These are phyloP conservation scores for Mucor velutinosus DNA, from an alignment of 371 early-diverging fungal genomes.

Conservation along the genomic window DNA sequence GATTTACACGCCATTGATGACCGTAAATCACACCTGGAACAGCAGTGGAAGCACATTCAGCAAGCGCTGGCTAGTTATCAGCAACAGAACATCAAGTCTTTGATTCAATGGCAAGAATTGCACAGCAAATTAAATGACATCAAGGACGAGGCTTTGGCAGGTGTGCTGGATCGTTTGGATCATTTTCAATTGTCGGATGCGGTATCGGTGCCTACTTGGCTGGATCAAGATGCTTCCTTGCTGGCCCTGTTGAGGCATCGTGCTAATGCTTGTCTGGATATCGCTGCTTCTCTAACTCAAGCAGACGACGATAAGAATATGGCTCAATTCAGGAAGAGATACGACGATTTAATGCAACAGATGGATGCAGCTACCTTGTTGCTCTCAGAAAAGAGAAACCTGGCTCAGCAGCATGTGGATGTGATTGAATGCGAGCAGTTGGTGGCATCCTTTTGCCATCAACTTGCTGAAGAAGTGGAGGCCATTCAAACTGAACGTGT, in stretches of 20 bases:
- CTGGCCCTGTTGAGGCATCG: background rate
- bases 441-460: background rate
- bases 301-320: background rate
- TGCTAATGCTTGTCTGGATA: constrained; percentile 2
- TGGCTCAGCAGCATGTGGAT: constrained; percentile 12
- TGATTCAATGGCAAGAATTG: constrained; percentile 9
- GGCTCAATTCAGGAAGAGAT: background rate
- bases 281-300: background rate
- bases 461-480: background rate
- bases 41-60: constrained; percentile 19
- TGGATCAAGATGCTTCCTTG: constrained; percentile 6
- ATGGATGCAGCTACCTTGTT: background rate
- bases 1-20: constrained; percentile 7
- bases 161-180: background rate
- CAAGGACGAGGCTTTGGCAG: background rate
- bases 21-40: constrained; percentile 11
- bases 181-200: background rate
- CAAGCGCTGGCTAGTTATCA: background rate
- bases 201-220: background rate
- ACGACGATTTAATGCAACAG: background rate
- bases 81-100: background rate
- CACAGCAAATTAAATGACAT: constrained; percentile 10
- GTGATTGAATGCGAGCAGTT: background rate
- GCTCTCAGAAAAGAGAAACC: background rate
- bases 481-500: background rate